Evolutionary conservation across 2,329 filamentous ascomycete species (phyloP), one percentile per base, ranked within the genome.

Genomic region (Verticillium albo-atrum): DNA sequence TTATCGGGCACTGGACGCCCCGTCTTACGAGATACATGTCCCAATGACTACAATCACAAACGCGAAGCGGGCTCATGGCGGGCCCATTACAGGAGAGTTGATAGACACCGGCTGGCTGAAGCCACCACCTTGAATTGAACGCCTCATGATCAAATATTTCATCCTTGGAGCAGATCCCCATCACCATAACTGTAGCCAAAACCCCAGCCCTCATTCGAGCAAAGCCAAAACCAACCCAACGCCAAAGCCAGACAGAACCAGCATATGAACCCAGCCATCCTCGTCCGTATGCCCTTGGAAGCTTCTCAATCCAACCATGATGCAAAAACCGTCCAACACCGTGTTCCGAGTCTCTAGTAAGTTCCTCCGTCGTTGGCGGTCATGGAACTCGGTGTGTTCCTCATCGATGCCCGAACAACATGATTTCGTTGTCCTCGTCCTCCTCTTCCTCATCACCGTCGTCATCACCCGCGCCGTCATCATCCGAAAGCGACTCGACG

Each of bases 361-460:
- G 42, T 14, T 17, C 35, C 35, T 37, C n/a, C n/a, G 35, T n/a
- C 35, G 15, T 37, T 37, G 14, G 10, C n/a, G 35, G 15, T 15
- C 35, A 6, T 37, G 15, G 35, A 37, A 37, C 35, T 17, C 17
- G n/a, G 5, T 10, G 17, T 42, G n/a, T n/a, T 20, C 15, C 26
- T 74, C 70, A 82, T 58, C 77, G 70, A 64, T 83, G 81, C 27
- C 81, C 81, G 62, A 82, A 73, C 23, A 83, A 71, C 51, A 77
- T 67, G 57, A 85, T 81, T 56, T 81, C 77, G 50, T 79, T 75
- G 35, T 82, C 77, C 30, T 82, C 77, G 9, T 80, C 79, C 15
- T 80, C 77, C 17, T 71, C 70, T 5, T 79, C 77, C 7, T 82
- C 80, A n/a, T 78, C 76, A 3, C 81, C 81, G 26, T 77, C 77